phyloP scores from a whole-genome alignment of 1,139 yeast species.

The Nadsonia starkeyi-henricii region DNA sequence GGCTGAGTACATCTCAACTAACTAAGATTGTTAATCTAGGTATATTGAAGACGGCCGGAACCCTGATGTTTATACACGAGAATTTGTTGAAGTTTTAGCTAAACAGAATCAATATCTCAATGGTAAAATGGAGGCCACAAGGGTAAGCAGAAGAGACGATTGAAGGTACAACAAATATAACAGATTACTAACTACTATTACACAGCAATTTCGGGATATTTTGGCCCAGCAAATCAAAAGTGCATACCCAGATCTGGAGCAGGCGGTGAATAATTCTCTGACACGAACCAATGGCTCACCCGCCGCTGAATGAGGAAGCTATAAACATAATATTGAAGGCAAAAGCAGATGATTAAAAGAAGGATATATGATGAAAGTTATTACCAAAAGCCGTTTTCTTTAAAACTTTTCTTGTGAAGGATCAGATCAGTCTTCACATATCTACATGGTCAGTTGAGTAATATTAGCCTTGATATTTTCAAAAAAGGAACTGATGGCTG shows the following conservation, averaged over 20 bases:
- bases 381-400: too few relatives aligned
- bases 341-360: too few relatives aligned
- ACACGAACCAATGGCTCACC: neutral
- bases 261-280: neutral
- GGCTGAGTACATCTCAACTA: neutral
- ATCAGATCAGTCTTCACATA: too few relatives aligned
- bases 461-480: too few relatives aligned
- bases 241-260: neutral
- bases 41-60: constrained; percentile 90
- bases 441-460: too few relatives aligned
- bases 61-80: constrained; percentile 93
- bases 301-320: too few relatives aligned
- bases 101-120: constrained; percentile 77
- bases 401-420: too few relatives aligned
- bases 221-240: neutral
- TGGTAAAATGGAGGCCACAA: constrained; percentile 45
- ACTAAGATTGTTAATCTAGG: neutral
- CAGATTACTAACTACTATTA: neutral
- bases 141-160: constrained; percentile 8
- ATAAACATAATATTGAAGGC: too few relatives aligned
- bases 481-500: too few relatives aligned
- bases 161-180: neutral
- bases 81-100: constrained; percentile 83
- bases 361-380: too few relatives aligned
- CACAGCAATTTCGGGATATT: neutral